Evolutionary conservation across 768 basidiomycete species (phyloP), one percentile per base, ranked within the genome.

Genomic region (Calvatia gigantea): DNA sequence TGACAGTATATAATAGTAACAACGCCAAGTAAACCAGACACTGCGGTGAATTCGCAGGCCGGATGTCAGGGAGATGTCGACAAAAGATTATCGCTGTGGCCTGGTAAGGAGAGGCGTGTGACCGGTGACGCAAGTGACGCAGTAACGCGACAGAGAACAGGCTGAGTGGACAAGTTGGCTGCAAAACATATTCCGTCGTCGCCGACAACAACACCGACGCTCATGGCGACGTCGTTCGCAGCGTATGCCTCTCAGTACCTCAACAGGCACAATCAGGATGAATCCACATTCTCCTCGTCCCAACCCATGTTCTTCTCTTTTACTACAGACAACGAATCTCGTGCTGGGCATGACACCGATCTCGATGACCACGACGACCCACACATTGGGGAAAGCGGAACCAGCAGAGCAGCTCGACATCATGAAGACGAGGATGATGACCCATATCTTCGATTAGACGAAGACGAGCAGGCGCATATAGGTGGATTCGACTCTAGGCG

Each of bases 301-400:
- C 89, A 90, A 70, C 90, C 91, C 51, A 81, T 93, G 69, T 93
- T 93, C 77, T 93, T 89, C 77, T 92, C 90, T 17, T 91, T 92
- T 70, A 85, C 85, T 42, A 89, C 89, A 59, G 87, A 89, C 72
- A 78, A 84, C 51, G 87, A 79, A 52, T 83, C 75, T 57, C 67
- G 80, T 67, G 71, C 73, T 61, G 82, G 77, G 57, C 70, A 75
- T 64, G 68, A 73, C 58, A 68, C 73, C 60, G 73, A 77, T 69
- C 71, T 87, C 41, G 87, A 89, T 67, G 89, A 91, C 73, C 65
- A 79, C 25, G 86, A 89, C 67, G 89, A 91, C 69, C 90, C 90
- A 1, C 88, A 90, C 72, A 73, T 91, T 28, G 74, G 78, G 57
- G 64, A 66, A 31, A 73, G 70, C 56, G 68, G 60, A 58, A 64